These are phyloP conservation scores for Elongisporangium prolatum DNA, from an alignment of 352 stramenopile genomes.

Conservation along the genomic window DNA sequence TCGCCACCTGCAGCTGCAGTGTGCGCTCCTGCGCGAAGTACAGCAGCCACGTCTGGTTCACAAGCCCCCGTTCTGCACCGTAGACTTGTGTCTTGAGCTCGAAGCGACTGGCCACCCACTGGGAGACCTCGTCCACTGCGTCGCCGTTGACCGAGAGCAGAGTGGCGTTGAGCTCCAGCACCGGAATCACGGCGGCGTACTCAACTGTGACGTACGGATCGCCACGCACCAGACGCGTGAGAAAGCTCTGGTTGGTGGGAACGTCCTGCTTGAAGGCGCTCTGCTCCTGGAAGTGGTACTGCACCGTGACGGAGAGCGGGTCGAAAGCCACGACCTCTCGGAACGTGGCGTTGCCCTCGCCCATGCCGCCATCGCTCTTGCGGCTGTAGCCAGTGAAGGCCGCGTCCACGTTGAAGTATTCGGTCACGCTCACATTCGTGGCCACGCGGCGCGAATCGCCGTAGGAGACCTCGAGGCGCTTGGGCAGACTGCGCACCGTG, in stretches of 20 bases:
- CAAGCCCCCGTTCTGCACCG: constrained; percentile 19
- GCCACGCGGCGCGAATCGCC: constrained; percentile 68
- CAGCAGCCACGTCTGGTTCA: constrained; percentile 60
- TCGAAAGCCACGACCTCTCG: constrained; percentile 70
- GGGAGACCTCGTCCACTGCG: constrained; percentile 32
- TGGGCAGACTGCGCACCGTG: constrained; percentile 62
- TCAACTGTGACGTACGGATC: constrained; percentile 80
- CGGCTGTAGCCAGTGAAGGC: constrained; percentile 62
- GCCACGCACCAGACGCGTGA: constrained; percentile 43
- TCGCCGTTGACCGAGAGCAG: constrained; percentile 52
- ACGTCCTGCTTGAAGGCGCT: constrained; percentile 30
- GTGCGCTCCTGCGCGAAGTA: constrained; percentile 69
- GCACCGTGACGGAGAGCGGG: constrained; percentile 51
- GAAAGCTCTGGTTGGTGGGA: constrained; percentile 14
- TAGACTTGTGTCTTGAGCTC: constrained; percentile 70
- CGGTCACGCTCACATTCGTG: constrained; percentile 48
- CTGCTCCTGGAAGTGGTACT: constrained; percentile 45
- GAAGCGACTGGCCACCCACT: constrained; percentile 57
- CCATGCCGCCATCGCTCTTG: constrained; percentile 19
- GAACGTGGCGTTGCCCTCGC: constrained; percentile 58
- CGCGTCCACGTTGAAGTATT: constrained; percentile 81
- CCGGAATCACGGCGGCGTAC: constrained; percentile 60
- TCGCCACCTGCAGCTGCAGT: constrained; percentile 53
- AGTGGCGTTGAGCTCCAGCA: constrained; percentile 67
- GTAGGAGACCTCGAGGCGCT: constrained; percentile 79